Conservation (phyloP, 306 rosid species). For the Lathyrus aphaca region DNA sequence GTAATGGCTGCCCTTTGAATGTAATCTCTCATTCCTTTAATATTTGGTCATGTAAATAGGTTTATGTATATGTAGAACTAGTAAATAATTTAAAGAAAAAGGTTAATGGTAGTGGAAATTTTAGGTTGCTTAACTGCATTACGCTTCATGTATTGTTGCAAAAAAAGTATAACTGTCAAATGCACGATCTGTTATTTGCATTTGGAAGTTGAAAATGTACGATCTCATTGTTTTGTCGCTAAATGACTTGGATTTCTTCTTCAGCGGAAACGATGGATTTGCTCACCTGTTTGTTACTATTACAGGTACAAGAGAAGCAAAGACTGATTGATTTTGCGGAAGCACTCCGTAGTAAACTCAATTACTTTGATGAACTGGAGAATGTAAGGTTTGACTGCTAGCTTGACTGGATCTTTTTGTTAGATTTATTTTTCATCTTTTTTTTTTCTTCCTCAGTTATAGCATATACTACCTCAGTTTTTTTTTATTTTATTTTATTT, state of each 20-base stretch:
- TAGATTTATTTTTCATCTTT: slow-evolving; percentile 26
- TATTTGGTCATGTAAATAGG: slow-evolving; percentile 7
- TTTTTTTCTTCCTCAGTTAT: slow-evolving; percentile 3
- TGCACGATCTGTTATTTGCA: slow-evolving; percentile 23
- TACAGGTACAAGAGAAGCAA: slow-evolving; percentile 92
- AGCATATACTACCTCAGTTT: slow-evolving; percentile 9
- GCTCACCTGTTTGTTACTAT: slow-evolving; percentile 34
- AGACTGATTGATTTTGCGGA: slow-evolving; percentile 85
- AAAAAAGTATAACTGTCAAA: slow-evolving; percentile 4
- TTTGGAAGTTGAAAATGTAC: slow-evolving; percentile 23
- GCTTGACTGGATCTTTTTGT: slow-evolving; percentile 61
- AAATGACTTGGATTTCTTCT: slow-evolving; percentile 14
- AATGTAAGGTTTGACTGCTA: slow-evolving; percentile 98
- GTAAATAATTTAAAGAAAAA: background rate
- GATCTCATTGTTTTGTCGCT: background rate
- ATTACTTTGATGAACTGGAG: slow-evolving; percentile 99
- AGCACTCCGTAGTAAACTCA: slow-evolving; percentile 93
- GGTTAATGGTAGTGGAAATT: background rate
- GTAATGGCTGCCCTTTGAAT: slow-evolving; percentile 2
- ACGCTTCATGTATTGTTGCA: background rate
- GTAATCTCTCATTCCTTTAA: slow-evolving; percentile 4
- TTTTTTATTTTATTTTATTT: no score
- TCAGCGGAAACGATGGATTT: slow-evolving; percentile 37
- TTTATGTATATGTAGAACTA: slow-evolving; percentile 17
- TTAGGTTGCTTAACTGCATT: slow-evolving; percentile 20